Evolutionary conservation across 2,329 filamentous ascomycete genomes (phyloP), one percentile per base, ranked within the genome.

Genomic region (Thielaviopsis ethacetica): DNA sequence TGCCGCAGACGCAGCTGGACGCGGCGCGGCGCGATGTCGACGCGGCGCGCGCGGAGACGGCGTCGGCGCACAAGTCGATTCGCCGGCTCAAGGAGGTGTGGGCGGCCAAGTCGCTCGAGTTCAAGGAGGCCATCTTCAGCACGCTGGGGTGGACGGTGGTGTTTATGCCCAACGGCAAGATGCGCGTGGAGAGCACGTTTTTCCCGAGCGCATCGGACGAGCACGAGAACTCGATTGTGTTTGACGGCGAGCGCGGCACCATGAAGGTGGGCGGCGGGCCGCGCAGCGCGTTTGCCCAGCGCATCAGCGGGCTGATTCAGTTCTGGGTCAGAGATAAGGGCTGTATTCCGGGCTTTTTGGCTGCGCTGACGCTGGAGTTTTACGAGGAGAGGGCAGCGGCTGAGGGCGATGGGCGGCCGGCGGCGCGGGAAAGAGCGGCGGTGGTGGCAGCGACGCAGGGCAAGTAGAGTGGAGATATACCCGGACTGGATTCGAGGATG

Each of bases 211-310:
- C 62, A 72, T 81, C 69, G 68, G 82, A 86, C 59, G 83, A 86
- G 67, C 82, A 88, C 68, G 83, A 85, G 69, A 84, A 85, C 64
- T 82, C 79, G 60, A 84, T 86, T 62, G 82, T 95, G 0, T 96
- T 96, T 69, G 90, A 95, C 70, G 90, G 90, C 56, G 90, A 96
- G 72, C 84, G 86, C 60, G 93, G 91, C 7, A 96, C 91, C 0
- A 98, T 98, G 93, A 98, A 98, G 77, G 87, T 98, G 60, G 88
- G 85, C 38, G 93, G 93, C 1, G 93, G 93, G 0, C 88, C 90
- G 1, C 81, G 87, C 67, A 94, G 88, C 67, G 78, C 82, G 13
- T 98, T 98, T 71, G 93, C 91, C 1, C 74, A 81, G 59, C 85
- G 90, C 70, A 95, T 98, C 63, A 80, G 80, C 63, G 86, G 88